Base-by-base conservation (phyloP, 2,329 filamentous ascomycete genomes). In the Aspergillus terreus region DNA sequence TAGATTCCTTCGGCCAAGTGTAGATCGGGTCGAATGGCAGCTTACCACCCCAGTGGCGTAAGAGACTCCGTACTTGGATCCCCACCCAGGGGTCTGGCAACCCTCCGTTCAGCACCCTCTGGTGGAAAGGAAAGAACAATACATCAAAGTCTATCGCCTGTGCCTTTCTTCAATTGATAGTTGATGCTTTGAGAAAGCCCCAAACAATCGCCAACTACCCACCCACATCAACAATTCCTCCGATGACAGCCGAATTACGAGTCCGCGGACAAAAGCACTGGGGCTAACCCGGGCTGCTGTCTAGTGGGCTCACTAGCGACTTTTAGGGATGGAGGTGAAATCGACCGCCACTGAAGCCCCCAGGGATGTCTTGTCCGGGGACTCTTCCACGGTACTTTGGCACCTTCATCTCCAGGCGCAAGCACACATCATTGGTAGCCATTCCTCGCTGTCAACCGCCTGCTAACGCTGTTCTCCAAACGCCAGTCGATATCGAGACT, bases 321-420 rank as follows among this genome's bases (percentile, higher is more conserved):
- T 44, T 51, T 36, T 11, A 10, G 27, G 51, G 49, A 23, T 45
- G 51, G 50, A 52, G 50, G 43, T 27, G 32, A 43, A 51, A 50
- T 43, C 46, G 50, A 53, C 50, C 49, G 53, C 53, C 55, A 54
- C 52, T 19, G 36, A 44, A 38, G 15, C 30, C 46, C 46, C 46
- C 51, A 56, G 35, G 49, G 46, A 51, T 49, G 43, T n/a, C 38
- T 32, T 38, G 33, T 54, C 49, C 43, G 52, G 51, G 40, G 40
- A 42, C 6, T 9, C 40, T 23, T 17, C 19, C 11, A 17, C 5
- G 40, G 40, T 42, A 42, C 40, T 42, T 42, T 42, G 40, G 40
- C 40, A 23, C 19, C 40, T 21, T 33, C 41, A 41, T 43, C 45
- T 44, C 41, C 17, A 50, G 36, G 32, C 21, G n/a, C 40, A 17